phyloP scores from a whole-genome alignment of 306 rosid genomes.

The Glycine latifolia region DNA sequence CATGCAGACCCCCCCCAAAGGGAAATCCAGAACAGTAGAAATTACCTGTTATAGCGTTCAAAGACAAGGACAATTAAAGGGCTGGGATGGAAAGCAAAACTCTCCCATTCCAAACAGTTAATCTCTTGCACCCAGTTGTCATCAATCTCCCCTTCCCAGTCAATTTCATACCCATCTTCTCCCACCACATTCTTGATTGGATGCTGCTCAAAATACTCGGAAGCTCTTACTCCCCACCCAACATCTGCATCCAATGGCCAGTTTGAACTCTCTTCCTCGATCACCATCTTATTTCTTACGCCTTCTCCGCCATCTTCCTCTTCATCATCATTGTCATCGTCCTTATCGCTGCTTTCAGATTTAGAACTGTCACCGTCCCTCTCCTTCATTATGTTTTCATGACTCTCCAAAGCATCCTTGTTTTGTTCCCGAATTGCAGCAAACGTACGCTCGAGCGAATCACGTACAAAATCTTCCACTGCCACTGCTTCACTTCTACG shows the following conservation, averaged over 20 bases:
- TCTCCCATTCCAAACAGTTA: conserved; percentile 95
- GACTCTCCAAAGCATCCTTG: conserved; percentile 55
- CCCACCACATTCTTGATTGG: conserved; percentile 79
- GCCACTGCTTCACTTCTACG: conserved; percentile 83
- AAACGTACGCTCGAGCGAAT: conserved; percentile 68
- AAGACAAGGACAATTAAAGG: conserved; percentile 91
- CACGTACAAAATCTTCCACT: conserved; percentile 73
- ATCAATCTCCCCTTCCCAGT: conserved; percentile 96
- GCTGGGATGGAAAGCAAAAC: conserved; percentile 93
- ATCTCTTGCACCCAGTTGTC: conserved; percentile 95
- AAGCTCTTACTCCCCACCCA: conserved; percentile 94
- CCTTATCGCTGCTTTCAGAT: conserved; percentile 38
- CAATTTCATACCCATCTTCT: conserved; percentile 81
- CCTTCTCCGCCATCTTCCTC: conserved; percentile 38
- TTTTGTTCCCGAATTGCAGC: conserved; percentile 66
- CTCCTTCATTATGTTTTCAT: conserved; percentile 63
- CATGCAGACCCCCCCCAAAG: not conserved
- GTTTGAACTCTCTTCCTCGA: conserved; percentile 79
- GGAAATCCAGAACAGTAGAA: not conserved
- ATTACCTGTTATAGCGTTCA: conserved; percentile 83
- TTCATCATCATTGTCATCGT: conserved; percentile 31
- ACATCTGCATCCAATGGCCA: conserved; percentile 97
- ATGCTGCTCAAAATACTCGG: conserved; percentile 91
- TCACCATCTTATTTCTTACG: conserved; percentile 58
- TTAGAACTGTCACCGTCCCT: conserved; percentile 37